phyloP scores from a whole-genome alignment of 768 basidiomycete species.

The Psilocybe subaeruginosa region DNA sequence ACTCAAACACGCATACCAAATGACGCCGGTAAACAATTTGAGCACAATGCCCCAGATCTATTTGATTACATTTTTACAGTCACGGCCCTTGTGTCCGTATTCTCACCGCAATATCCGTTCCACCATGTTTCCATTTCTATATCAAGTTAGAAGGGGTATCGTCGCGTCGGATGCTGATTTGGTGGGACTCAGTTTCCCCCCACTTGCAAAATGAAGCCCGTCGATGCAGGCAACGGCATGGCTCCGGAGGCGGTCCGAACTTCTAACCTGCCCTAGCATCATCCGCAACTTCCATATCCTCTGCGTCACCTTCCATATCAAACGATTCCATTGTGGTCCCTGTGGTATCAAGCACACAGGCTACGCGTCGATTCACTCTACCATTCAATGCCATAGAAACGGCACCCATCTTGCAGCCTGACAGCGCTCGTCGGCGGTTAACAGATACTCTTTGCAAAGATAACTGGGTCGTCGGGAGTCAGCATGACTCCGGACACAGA shows the following conservation, averaged over 20 bases:
- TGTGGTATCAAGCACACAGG: constrained; percentile 68
- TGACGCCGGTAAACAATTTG: constrained; percentile 25
- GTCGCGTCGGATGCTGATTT: constrained; percentile 38
- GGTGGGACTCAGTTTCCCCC: constrained; percentile 25
- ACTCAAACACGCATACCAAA: constrained; percentile 21
- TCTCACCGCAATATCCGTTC: constrained; percentile 48
- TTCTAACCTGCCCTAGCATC: constrained; percentile 30
- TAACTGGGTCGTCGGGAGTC: constrained; percentile 44
- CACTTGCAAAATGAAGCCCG: constrained; percentile 29
- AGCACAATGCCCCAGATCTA: constrained; percentile 18
- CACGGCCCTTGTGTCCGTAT: constrained; percentile 34
- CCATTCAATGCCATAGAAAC: constrained; percentile 77
- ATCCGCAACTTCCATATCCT: constrained; percentile 47
- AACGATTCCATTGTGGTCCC: constrained; percentile 71
- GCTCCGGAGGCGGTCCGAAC: constrained; percentile 24
- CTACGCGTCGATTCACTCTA: constrained; percentile 71
- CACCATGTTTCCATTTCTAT: constrained; percentile 35
- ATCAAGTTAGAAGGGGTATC: constrained; percentile 42
- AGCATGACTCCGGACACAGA: constrained; percentile 29
- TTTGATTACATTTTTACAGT: constrained; percentile 20
- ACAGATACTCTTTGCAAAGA: constrained; percentile 51
- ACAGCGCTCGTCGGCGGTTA: constrained; percentile 57
- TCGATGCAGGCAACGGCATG: constrained; percentile 27
- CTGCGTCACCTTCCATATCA: constrained; percentile 76
- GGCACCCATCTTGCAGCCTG: constrained; percentile 50